Base-by-base conservation (phyloP, 2,329 filamentous ascomycete species). In the Colletotrichum scovillei region DNA sequence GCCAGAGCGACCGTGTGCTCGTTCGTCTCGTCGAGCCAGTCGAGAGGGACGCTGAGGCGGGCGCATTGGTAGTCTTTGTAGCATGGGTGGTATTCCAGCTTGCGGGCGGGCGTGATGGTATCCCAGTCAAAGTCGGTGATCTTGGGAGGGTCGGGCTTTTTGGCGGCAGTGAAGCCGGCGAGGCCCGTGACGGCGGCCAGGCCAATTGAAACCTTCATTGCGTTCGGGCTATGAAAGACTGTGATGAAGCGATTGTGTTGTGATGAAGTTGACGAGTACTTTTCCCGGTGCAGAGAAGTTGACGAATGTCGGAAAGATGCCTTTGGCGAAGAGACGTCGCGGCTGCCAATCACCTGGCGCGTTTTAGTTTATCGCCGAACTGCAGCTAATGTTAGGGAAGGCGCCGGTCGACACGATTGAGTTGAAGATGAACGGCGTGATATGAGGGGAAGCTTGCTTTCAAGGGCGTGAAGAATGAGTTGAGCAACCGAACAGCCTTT, bases 31-130 rank as follows among this genome's bases (percentile, higher is more conserved):
- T 74, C 68, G 7, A 52, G 63, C 83, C 84, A 88, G 78, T 87
- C 81, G 35, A 87, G 80, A 0, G 85, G 85, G 5, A 87, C 81
- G 1, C 77, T 57, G 24, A 87, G 83, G 7, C 83, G 81, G 2
- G 86, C 84, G 72, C 86, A 88, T 49, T 80, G 78, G 69, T 79
- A 80, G 1, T 67, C 76, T 7, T 76, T 75, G 78, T 85, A 86
- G 78, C 86, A 88, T 4, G 77, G 75, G 46, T 83, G 80, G 72
- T 83, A 87, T 3, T 79, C 74, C 30, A 87, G 78, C 42, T 82
- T 76, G 12, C 74, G 59, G 4, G 79, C 80, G 2, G 85, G 82
- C 5, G 72, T 78, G 67, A 86, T 76, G 30, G 73, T 56, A 1
- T 74, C 32, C 84, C 84, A 86, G 73, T 84, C 74, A 73, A 85